phyloP scores from a whole-genome alignment of 2,329 filamentous ascomycete genomes.

The Albifimbria verrucaria region DNA sequence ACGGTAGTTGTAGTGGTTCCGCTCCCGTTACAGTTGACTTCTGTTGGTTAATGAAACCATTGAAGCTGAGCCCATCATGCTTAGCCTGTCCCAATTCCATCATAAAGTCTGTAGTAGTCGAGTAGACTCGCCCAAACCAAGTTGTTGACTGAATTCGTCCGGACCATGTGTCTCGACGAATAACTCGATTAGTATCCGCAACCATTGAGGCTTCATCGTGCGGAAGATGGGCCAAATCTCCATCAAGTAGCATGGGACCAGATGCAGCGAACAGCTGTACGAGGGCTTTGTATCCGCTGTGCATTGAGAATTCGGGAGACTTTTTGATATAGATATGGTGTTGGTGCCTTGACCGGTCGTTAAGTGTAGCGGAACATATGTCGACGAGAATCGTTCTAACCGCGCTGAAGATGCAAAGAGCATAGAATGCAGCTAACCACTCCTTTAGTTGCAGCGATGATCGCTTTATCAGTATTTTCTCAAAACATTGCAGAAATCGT shows the following conservation, averaged over 20 bases:
- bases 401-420: slow-evolving; percentile 57
- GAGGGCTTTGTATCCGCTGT: slow-evolving; percentile 48
- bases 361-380: slow-evolving; percentile 20
- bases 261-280: slow-evolving; percentile 46
- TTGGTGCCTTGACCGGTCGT: slow-evolving; percentile 7
- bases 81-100: slow-evolving; percentile 44
- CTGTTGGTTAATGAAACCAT: slow-evolving; percentile 26
- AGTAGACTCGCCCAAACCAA: slow-evolving; percentile 38
- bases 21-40: slow-evolving; percentile 4
- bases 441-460: slow-evolving; percentile 36
- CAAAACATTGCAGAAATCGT: slow-evolving; percentile 52
- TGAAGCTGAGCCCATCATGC: slow-evolving; percentile 27
- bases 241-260: slow-evolving; percentile 43
- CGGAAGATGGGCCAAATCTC: slow-evolving; percentile 35
- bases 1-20: slow-evolving; percentile 2
- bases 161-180: slow-evolving; percentile 45
- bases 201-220: slow-evolving; percentile 43
- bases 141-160: background rate
- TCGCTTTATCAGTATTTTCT: slow-evolving; percentile 38
- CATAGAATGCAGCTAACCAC: slow-evolving; percentile 51
- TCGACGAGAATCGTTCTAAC: slow-evolving; percentile 50
- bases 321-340: slow-evolving; percentile 6
- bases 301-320: slow-evolving; percentile 31
- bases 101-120: slow-evolving; percentile 48
- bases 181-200: slow-evolving; percentile 39